Base-by-base conservation (phyloP, 305 asterid genomes). In the Fraxinus latifolia region DNA sequence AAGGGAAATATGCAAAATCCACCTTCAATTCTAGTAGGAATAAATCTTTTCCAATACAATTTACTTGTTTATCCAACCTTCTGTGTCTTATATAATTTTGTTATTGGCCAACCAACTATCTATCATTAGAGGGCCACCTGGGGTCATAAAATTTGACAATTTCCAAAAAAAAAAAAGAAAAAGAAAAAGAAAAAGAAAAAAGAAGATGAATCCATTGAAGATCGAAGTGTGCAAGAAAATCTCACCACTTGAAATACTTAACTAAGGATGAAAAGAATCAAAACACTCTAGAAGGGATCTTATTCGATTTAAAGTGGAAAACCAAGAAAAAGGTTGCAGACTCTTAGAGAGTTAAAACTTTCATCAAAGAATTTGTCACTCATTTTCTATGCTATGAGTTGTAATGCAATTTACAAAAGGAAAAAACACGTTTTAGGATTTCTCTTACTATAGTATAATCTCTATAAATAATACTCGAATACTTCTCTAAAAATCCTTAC, bases 291-390 rank as follows among this genome's bases (percentile, higher is more conserved):
- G 77, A 33, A 79, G 71, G 86, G 85, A 80, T 86, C 87, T 88
- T 83, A 88, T 88, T 88, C 91, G 85, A 88, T 87, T 37, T 58
- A 39, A 83, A 85, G 90, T 81, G 86, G 87, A 60, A 37, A 81
- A 55, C 80, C 87, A 81, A 50, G 21, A 44, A 80, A 80, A 77
- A 4, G n/a, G 60, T 68, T 74, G 84, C 85, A 84, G 82, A 77
- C 83, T 88, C 73, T 75, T 75, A 50, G 70, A 74, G 76, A 72
- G 82, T 82, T 39, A 75, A 75, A 21, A 86, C 85, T 84, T 82
- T 80, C 86, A 85, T 82, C 29, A 15, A 70, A 29, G 5, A 78
- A 55, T 53, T n/a, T 53, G 74, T 12, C 37, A 31, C 23, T 31
- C 75, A 68, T 31, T 86, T 82, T 81, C 83, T 29, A 27, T 14